Evolutionary conservation across 495 filamentous ascomycete genomes (phyloP), one percentile per base, ranked within the genome.

Genomic region (Xylaria sp.): DNA sequence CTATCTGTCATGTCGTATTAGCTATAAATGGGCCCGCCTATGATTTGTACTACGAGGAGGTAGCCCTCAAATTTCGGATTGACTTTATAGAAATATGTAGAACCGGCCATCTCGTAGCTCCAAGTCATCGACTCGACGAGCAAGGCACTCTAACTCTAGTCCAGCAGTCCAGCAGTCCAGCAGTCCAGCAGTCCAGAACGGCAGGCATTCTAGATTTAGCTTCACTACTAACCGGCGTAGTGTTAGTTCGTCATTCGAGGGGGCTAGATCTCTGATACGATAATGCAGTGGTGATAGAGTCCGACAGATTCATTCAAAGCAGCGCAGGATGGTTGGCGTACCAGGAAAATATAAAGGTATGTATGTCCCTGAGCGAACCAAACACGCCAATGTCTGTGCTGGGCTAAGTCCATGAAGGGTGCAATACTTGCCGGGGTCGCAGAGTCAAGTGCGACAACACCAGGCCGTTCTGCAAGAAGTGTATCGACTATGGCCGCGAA

Each of bases 381-480:
- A 33, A 70, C 7, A 55, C 26, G 29, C 4, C 19, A 17, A 44
- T 41, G 5, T 40, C n/a, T 26, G 43, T 19, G 44, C 21, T 37
- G 17, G 26, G 44, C 70, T 67, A 59, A 71, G 19, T 59, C 21
- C 3, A 40, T 59, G 40, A 11, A 72, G 71, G 82, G 5, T 83
- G 82, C 73, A 82, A 84, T 77, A 82, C 82, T 61, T 85, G 82
- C 69, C 80, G 82, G 43, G 59, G 75, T 40, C 79, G 82, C 19
- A 71, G 82, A 69, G 82, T 84, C 67, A 82, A 82, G 72, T 90
- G 88, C 80, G 88, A 89, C 74, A 91, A 90, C 82, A 84, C 85
- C 57, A 86, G 85, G 33, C 89, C 89, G 6, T 85, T 85, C 63
- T 91, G 89, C 75, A 84, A 85, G 70, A 90, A 90, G 70, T 91